Percentiles rank a stretch among this genome's conserved stretches.
Evolutionary conservation across 352 stramenopile genomes (phyloP).

Genomic region (Globisporangium solare): DNA sequence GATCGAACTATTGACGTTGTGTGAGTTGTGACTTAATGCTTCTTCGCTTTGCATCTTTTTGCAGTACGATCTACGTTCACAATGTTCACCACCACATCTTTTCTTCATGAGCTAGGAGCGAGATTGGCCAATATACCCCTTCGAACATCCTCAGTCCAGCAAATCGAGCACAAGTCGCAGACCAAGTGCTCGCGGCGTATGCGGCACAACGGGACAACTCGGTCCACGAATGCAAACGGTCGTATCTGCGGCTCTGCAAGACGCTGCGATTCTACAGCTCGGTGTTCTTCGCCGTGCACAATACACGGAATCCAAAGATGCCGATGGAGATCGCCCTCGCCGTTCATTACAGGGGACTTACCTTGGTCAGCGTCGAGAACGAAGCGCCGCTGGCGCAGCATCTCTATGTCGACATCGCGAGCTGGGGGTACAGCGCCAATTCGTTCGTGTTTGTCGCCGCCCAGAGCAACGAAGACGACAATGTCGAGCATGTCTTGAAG

Average conservation of each 20-base stretch:
- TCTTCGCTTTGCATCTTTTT: neutral
- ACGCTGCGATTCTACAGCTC: slow-evolving; percentile 64
- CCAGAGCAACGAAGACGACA: slow-evolving; percentile 20
- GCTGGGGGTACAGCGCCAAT: slow-evolving; percentile 72
- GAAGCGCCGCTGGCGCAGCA: slow-evolving; percentile 61
- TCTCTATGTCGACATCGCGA: slow-evolving; percentile 63
- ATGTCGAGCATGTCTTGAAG: slow-evolving; percentile 43
- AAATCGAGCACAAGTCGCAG: slow-evolving; percentile 29
- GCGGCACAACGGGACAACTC: slow-evolving; percentile 25
- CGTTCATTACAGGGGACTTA: slow-evolving; percentile 60
- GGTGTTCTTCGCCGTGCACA: slow-evolving; percentile 59
- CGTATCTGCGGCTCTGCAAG: slow-evolving; percentile 64
- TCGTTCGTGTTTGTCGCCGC: slow-evolving; percentile 77
- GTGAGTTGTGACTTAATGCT: slow-evolving; percentile 6
- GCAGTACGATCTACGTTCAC: no score
- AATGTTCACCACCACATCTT: no score
- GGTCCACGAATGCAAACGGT: slow-evolving; percentile 33
- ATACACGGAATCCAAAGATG: slow-evolving; percentile 38
- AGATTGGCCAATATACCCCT: slow-evolving; percentile 30
- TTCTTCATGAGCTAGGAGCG: slow-evolving; percentile 5
- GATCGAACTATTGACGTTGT: neutral
- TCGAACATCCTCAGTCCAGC: slow-evolving; percentile 34
- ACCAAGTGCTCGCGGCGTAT: slow-evolving; percentile 33
- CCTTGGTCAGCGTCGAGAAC: slow-evolving; percentile 49
- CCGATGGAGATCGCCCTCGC: slow-evolving; percentile 55